phyloP scores from a whole-genome alignment of 2,329 filamentous ascomycete species.

The Thermochaetoides dissita region DNA sequence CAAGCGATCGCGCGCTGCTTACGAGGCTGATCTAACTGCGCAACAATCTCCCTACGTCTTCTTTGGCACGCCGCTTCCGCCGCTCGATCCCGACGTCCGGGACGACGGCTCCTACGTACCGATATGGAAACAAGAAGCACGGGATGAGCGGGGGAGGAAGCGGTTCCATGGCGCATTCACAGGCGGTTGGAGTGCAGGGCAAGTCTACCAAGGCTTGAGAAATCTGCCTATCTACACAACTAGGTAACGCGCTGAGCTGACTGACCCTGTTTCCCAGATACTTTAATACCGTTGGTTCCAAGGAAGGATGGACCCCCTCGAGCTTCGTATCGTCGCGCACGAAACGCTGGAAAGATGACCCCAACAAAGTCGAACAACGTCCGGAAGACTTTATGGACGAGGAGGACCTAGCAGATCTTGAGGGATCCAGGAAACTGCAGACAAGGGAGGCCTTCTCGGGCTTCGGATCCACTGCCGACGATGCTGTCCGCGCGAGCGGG shows the following conservation, averaged over 20 bases:
- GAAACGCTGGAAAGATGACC: constrained; percentile 56
- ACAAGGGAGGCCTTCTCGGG: constrained; percentile 62
- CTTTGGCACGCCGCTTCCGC: constrained; percentile 75
- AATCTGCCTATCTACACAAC: background rate
- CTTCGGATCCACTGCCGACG: constrained; percentile 52
- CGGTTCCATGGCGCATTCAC: constrained; percentile 92
- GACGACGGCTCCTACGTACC: constrained; percentile 90
- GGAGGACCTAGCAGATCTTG: constrained; percentile 78
- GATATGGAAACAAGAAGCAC: constrained; percentile 96
- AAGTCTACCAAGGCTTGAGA: constrained; percentile 23
- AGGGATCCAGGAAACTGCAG: constrained; percentile 61
- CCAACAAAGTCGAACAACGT: constrained; percentile 41
- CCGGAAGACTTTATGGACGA: constrained; percentile 97
- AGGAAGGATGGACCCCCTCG: constrained; percentile 91
- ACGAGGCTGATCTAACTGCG: constrained; percentile 58
- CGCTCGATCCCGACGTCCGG: constrained; percentile 58
- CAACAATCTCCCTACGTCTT: constrained; percentile 60
- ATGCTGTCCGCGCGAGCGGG: constrained; percentile 32
- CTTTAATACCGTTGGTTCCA: constrained; percentile 95
- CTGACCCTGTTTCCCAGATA: constrained; percentile 42
- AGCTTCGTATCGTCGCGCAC: constrained; percentile 82
- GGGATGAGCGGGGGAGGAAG: constrained; percentile 80
- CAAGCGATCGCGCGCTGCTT: constrained; percentile 67
- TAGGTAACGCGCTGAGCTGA: background rate
- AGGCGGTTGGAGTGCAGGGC: constrained; percentile 92